A percentile compares a stretch with the other conserved stretches of the same genome.
These are phyloP conservation scores for Penicillium sp. DNA, from an alignment of 2,329 filamentous ascomycete genomes.

Conservation along the genomic window DNA sequence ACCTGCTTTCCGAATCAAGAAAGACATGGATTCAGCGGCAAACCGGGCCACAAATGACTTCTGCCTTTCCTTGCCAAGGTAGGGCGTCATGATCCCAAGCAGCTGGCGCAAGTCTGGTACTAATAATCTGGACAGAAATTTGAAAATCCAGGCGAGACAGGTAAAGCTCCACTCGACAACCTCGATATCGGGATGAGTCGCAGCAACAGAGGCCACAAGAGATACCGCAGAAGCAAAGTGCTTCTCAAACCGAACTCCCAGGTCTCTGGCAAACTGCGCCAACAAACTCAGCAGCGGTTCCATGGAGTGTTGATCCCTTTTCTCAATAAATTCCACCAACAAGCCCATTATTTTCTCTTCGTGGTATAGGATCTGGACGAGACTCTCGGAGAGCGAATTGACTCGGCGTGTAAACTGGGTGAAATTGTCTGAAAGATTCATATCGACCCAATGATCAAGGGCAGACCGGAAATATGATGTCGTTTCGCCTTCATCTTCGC, in stretches of 20 bases:
- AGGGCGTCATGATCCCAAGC: conserved; percentile 72
- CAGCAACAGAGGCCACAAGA: conserved; percentile 71
- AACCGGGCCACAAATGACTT: conserved; percentile 86
- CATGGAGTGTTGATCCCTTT: conserved; percentile 69
- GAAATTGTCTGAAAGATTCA: conserved; percentile 82
- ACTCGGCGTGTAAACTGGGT: conserved; percentile 69
- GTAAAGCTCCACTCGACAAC: conserved; percentile 98
- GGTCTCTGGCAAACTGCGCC: conserved; percentile 88
- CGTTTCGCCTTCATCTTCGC: conserved; percentile 65
- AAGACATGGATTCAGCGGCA: conserved; percentile 90
- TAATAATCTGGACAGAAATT: conserved; percentile 83
- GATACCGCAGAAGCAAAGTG: conserved; percentile 72
- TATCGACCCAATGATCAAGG: conserved; percentile 81
- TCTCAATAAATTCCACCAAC: conserved; percentile 68
- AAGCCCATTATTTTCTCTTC: conserved; percentile 76
- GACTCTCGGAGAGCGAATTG: conserved; percentile 73
- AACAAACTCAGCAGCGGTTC: conserved; percentile 85
- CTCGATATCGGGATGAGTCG: conserved; percentile 68
- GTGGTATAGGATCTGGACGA: conserved; percentile 88
- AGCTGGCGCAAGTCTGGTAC: conserved; percentile 80
- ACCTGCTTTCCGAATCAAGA: conserved; percentile 83
- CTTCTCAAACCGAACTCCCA: conserved; percentile 80
- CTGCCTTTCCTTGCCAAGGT: conserved; percentile 75
- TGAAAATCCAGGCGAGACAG: conserved; percentile 91
- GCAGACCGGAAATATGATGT: conserved; percentile 84